A percentile compares a stretch with the other conserved stretches of the same genome.
Evolutionary conservation across 495 filamentous ascomycete genomes (phyloP).

Genomic region (Penicillium waksmanii): DNA sequence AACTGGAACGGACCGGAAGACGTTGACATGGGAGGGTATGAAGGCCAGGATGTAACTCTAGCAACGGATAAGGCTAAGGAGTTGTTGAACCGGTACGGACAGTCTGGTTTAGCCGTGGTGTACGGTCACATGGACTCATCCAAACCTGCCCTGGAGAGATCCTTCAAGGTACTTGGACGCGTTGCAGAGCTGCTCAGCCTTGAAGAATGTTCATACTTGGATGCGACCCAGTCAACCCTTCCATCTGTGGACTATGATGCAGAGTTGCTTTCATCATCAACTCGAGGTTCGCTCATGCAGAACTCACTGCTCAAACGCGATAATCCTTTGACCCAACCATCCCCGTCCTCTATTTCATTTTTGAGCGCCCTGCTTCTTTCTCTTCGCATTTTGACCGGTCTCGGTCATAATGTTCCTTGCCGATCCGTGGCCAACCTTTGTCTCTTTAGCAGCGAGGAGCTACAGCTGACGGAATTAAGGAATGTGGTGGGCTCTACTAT

Average conservation of each 20-base stretch:
- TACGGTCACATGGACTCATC: conserved; percentile 69
- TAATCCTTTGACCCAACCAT: conserved; percentile 72
- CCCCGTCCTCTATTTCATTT: conserved; percentile 60
- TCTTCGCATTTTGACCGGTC: conserved; percentile 62
- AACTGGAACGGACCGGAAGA: conserved; percentile 84
- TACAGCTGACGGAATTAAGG: conserved; percentile 67
- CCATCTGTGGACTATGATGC: conserved; percentile 40
- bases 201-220: conserved; percentile 51
- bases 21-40: conserved; percentile 76
- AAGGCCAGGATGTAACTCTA: conserved; percentile 46
- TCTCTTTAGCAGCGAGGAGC: conserved; percentile 53
- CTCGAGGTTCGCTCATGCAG: conserved; percentile 51
- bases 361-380: conserved; percentile 72
- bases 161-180: conserved; percentile 63
- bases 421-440: conserved; percentile 51
- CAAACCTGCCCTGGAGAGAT: conserved; percentile 59
- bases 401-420: conserved; percentile 63
- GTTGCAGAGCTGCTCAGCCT: conserved; percentile 64
- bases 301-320: conserved; percentile 60
- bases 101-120: conserved; percentile 71
- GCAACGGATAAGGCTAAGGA: conserved; percentile 55
- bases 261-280: conserved; percentile 45
- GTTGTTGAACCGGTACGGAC: conserved; percentile 67
- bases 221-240: conserved; percentile 24
- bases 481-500: conserved; percentile 61